Conservation (phyloP, 768 basidiomycete species). For the Psilocybe subaeruginosa region DNA sequence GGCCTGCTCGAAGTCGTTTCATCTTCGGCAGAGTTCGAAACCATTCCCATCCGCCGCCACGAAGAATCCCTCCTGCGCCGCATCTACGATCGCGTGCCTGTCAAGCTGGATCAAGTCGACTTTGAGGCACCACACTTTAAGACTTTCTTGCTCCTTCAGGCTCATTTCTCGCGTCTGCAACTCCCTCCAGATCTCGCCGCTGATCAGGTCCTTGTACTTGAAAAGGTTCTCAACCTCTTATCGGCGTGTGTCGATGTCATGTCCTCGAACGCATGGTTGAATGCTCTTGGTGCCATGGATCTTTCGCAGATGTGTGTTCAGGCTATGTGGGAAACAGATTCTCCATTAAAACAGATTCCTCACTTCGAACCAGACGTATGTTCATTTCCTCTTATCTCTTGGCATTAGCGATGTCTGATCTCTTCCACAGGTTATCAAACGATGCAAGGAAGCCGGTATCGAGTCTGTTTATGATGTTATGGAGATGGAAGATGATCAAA, state of each 20-base stretch:
- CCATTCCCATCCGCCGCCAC: conserved; percentile 92
- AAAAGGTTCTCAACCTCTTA: conserved; percentile 88
- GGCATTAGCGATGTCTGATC: neutral
- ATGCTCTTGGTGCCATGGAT: conserved; percentile 96
- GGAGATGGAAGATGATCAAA: conserved; percentile 95
- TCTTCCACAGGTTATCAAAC: conserved; percentile 66
- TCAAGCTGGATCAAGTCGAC: conserved; percentile 82
- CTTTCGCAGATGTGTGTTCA: conserved; percentile 98
- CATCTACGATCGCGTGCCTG: conserved; percentile 95
- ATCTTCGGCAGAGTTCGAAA: conserved; percentile 95
- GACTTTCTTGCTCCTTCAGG: conserved; percentile 94
- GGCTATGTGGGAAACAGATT: conserved; percentile 97
- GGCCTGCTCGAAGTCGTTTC: conserved; percentile 96
- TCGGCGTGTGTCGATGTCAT: conserved; percentile 98
- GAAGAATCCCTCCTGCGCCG: conserved; percentile 84
- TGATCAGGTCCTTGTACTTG: conserved; percentile 85
- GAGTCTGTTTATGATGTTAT: conserved; percentile 97
- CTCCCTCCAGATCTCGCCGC: conserved; percentile 93
- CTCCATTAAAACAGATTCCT: conserved; percentile 93
- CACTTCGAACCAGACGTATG: conserved; percentile 90
- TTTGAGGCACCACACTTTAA: conserved; percentile 98
- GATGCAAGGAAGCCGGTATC: conserved; percentile 81
- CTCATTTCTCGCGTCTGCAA: conserved; percentile 93
- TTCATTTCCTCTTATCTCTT: neutral
- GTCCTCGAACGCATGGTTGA: conserved; percentile 96